Evolutionary conservation across 495 filamentous ascomycete species (phyloP), one percentile per base, ranked within the genome.

Genomic region (Hypoxylon cercidicola): DNA sequence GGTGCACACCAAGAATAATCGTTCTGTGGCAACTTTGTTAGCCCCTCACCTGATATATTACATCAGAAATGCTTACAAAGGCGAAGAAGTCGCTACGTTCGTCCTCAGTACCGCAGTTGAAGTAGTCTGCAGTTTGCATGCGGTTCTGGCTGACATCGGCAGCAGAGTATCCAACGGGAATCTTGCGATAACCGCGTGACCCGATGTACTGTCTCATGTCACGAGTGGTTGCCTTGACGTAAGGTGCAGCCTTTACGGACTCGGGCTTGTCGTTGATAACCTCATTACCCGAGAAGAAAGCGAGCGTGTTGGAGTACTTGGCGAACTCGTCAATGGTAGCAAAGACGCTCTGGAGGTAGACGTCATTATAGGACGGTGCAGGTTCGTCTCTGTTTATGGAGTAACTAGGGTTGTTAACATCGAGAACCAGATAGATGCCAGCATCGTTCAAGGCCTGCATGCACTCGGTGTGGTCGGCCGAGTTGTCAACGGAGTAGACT

Each of bases 201-300:
- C 81, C 82, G 71, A 97, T 90, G 75, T 93, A 98, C 71, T 90
- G 85, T 73, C 90, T 90, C 79, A 97, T 91, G 74, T 98, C 94
- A 75, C 94, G 87, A 35, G 91, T 97, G 37, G 91, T 88, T 21
- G 94, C 94, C 83, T 98, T 97, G 77, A 98, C 90, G 70, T 92
- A 94, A 13, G 91, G 90, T 9, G 93, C 94, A 43, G 87, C 80
- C 53, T 79, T 74, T 48, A 91, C 93, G 2, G 90, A 94, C 4
- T 82, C 81, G 39, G 74, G 66, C 60, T 87, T 84, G 62, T 90
- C 87, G 80, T 98, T 96, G 83, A 97, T 93, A 64, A 97, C 93
- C 79, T 98, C 94, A 75, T 98, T 97, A 37, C 92, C 94, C 15
- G 93, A 96, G 83, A 97, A 97, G 87, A 97, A 97, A 48, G 91